Evolutionary conservation across 805 yeast species (phyloP).

Genomic region (Millerozyma miso): DNA sequence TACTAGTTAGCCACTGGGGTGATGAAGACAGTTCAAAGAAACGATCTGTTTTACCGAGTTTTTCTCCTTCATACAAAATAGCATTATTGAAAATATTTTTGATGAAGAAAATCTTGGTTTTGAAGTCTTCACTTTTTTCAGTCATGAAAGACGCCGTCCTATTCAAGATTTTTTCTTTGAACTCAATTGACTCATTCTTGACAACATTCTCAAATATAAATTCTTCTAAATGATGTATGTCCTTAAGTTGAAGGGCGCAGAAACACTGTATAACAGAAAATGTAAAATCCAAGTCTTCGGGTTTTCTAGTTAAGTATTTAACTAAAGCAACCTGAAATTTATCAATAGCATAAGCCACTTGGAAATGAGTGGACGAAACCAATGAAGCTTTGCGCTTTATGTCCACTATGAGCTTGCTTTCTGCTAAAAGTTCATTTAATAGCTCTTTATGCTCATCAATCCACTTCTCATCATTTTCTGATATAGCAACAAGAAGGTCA

Average conservation of each 20-base stretch:
- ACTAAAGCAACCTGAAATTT: constrained; percentile 49
- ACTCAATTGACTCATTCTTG: constrained; percentile 40
- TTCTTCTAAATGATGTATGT: constrained; percentile 48
- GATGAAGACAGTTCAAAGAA: constrained; percentile 35
- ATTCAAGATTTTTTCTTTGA: constrained; percentile 49
- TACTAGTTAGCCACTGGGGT: constrained; percentile 60
- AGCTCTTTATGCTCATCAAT: constrained; percentile 45
- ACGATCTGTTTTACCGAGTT: constrained; percentile 42
- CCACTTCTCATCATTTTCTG: constrained; percentile 55
- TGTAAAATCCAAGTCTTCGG: constrained; percentile 22
- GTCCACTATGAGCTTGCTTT: constrained; percentile 41
- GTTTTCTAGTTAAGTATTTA: constrained; percentile 20
- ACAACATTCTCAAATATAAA: constrained; percentile 58
- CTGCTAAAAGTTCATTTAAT: constrained; percentile 38
- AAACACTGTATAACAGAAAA: constrained; percentile 31
- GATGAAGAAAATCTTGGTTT: constrained; percentile 53
- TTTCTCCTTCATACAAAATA: constrained; percentile 56
- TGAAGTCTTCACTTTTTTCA: constrained; percentile 40
- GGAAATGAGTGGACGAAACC: constrained; percentile 61
- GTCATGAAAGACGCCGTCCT: constrained; percentile 47
- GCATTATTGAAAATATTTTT: constrained; percentile 63
- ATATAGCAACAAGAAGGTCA: constrained; percentile 57
- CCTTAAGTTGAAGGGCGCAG: constrained; percentile 42
- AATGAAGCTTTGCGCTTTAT: constrained; percentile 41
- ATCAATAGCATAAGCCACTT: constrained; percentile 63